Evolutionary conservation across 1,139 yeast genomes (phyloP).

Genomic region (Yamadazyma atmosphaerica): DNA sequence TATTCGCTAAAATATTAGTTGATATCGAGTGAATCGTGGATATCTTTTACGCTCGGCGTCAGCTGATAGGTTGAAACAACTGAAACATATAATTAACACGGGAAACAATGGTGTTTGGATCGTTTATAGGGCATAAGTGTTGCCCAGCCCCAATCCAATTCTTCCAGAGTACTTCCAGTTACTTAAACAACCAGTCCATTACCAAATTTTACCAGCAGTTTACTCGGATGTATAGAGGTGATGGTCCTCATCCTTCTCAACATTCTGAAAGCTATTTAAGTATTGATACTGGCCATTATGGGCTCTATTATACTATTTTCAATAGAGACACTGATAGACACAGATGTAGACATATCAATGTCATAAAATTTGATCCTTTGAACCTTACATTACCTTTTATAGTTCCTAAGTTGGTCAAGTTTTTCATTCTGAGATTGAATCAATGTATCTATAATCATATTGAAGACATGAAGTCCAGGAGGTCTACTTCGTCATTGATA

Average conservation of each 20-base stretch:
- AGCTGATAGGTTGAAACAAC: no score
- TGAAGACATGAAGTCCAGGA: constrained; percentile 20
- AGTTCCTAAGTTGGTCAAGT: constrained; percentile 17
- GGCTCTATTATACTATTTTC: constrained; percentile 44
- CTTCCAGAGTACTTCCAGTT: constrained; percentile 43
- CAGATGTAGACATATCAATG: constrained; percentile 12
- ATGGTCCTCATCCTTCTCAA: constrained; percentile 35
- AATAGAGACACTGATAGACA: constrained; percentile 36
- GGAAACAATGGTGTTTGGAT: constrained; percentile 14
- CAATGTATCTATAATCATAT: constrained; percentile 27
- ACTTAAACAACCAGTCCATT: constrained; percentile 27
- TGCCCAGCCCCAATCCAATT: constrained; percentile 26
- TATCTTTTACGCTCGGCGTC: no score
- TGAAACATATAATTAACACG: no score
- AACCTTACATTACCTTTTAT: constrained; percentile 4
- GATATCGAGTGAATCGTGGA: no score
- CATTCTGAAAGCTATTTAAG: constrained; percentile 23
- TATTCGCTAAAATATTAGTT: no score
- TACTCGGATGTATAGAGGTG: constrained; percentile 23
- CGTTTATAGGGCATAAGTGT: constrained; percentile 27
- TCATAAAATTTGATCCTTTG: constrained; percentile 15
- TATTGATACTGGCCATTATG: constrained; percentile 45
- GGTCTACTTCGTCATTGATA: constrained; percentile 19
- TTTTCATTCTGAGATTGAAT: constrained; percentile 32
- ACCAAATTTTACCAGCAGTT: constrained; percentile 22